Base-by-base conservation (phyloP, 441 rosid species). In the Metrosideros polymorpha region DNA sequence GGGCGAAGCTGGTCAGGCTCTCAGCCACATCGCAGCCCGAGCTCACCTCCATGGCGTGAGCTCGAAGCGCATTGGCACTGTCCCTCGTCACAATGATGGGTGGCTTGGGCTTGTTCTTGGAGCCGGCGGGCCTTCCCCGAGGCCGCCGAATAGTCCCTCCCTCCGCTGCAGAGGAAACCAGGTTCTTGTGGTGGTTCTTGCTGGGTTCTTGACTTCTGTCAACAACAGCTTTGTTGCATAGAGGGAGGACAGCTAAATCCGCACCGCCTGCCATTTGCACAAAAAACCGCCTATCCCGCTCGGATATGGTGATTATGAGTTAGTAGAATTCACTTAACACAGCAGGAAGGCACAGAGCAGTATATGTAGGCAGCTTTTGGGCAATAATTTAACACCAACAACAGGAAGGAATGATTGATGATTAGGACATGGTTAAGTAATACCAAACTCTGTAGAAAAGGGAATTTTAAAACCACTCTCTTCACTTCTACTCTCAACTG, bases 371-470 rank as follows among this genome's bases (percentile, higher is more conserved):
- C 88, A 85, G 85, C 35, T 89, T 83, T 29, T 42, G 84, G 84
- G 85, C 71, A 45, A 89, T 94, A 94, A 91, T 88, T 91, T 86
- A 91, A 95, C 90, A 84, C 85, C 86, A 85, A 88, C 89, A 91
- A 92, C 89, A 91, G 88, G 90, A 96, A 95, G 90, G 98, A 94
- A 93, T 94, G 98, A 94, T 90, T 88, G 85, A 86, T 49, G 89
- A 88, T 94, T 95, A 96, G 99, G 96, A 93, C 96, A 91, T 87
- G 86, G 87, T 93, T 96, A 96, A 95, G 99, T 97, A 85, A 88
- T 57, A 93, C 92, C 96, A 91, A 94, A 89, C 87, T 88, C 54
- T 39, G 85, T 87, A 85, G 85, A 89, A 88, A 83, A 85, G 88
- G 24, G 87, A 87, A 75, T 82, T 88, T 87, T 86, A 85, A 88